These are phyloP conservation scores for Sporisorium reilianum DNA, from an alignment of 1,284 basidiomycete genomes.

Conservation along the genomic window DNA sequence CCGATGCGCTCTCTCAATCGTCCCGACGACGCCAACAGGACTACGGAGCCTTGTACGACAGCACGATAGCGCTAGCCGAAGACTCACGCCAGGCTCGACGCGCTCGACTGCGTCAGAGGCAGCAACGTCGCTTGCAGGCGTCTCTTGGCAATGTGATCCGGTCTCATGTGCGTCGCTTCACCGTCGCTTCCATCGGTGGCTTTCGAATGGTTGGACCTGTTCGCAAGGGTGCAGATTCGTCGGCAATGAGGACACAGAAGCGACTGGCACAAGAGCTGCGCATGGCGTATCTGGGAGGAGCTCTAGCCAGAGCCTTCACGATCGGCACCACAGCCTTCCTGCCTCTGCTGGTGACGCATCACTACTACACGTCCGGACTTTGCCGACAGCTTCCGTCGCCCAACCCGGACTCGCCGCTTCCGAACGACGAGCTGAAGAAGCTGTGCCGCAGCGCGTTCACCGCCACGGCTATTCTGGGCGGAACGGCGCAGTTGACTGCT, in stretches of 20 bases:
- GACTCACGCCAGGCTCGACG: constrained; percentile 38
- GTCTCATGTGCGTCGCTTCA: constrained; percentile 14
- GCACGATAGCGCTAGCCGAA: constrained; percentile 26
- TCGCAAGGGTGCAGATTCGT: background rate
- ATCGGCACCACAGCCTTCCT: constrained; percentile 61
- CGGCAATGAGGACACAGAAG: background rate
- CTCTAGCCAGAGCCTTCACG: constrained; percentile 51
- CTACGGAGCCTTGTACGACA: constrained; percentile 41
- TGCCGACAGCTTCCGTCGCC: constrained; percentile 52
- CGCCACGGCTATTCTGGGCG: constrained; percentile 48
- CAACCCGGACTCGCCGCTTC: constrained; percentile 33
- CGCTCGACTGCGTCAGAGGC: constrained; percentile 29
- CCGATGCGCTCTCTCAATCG: constrained; percentile 2
- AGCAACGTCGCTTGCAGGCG: constrained; percentile 18
- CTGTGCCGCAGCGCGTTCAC: constrained; percentile 54
- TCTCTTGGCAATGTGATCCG: constrained; percentile 26
- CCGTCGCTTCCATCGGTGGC: constrained; percentile 27
- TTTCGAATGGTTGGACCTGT: constrained; percentile 30
- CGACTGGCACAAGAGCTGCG: constrained; percentile 32
- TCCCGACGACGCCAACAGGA: constrained; percentile 13
- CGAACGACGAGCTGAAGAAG: constrained; percentile 52
- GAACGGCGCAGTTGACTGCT: constrained; percentile 49
- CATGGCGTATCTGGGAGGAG: constrained; percentile 56
- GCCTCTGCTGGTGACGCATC: constrained; percentile 54
- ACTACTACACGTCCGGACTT: constrained; percentile 52